Percentiles rank a stretch among this genome's conserved stretches.
Conservation (phyloP, 2,329 filamentous ascomycete species). For the Fusarium nematophilum region DNA sequence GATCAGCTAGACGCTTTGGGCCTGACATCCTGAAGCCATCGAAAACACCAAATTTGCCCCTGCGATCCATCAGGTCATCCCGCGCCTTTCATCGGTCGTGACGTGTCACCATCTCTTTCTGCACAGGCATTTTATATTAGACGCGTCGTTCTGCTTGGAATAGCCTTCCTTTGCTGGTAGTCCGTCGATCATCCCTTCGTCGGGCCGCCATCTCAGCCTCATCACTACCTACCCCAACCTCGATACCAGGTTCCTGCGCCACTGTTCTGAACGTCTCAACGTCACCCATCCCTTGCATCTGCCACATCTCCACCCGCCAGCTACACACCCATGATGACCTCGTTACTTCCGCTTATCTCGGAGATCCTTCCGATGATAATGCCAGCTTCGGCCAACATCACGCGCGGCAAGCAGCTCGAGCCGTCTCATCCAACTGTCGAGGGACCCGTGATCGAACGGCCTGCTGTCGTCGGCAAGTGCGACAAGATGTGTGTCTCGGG, state of each 20-base stretch:
- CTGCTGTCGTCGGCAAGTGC: constrained; percentile 72
- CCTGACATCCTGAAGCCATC: background rate
- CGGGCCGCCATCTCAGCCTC: constrained; percentile 20
- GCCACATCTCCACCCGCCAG: background rate
- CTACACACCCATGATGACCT: constrained; percentile 55
- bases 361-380: constrained; percentile 71
- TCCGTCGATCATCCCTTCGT: background rate
- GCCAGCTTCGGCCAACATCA: constrained; percentile 68
- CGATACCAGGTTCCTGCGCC: constrained; percentile 18
- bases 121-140: background rate
- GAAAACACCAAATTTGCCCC: constrained; percentile 6
- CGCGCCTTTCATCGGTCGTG: background rate
- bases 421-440: constrained; percentile 48
- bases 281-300: background rate
- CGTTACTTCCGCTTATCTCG: constrained; percentile 65
- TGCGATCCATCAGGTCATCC: background rate
- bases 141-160: background rate
- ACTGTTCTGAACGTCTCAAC: constrained; percentile 7
- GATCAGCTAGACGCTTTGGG: background rate
- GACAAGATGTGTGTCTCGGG: constrained; percentile 75
- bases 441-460: constrained; percentile 50
- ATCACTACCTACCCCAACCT: constrained; percentile 17
- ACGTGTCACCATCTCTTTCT: background rate
- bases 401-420: constrained; percentile 60
- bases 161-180: constrained; percentile 2